Percentiles rank a stretch among this genome's conserved stretches.
phyloP scores from a whole-genome alignment of 495 filamentous ascomycete species.

The Wilcoxina mikolae region DNA sequence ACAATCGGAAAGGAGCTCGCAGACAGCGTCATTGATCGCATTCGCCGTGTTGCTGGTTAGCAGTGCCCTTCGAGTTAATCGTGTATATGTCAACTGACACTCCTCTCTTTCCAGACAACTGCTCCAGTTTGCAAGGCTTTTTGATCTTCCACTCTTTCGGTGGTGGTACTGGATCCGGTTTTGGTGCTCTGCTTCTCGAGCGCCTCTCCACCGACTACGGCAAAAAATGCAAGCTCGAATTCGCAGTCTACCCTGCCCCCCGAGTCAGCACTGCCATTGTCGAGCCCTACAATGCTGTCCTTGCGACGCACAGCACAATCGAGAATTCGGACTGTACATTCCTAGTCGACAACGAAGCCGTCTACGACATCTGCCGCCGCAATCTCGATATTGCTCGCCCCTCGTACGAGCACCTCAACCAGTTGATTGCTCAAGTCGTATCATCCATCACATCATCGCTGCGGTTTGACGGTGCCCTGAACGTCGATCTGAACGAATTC shows the following conservation, averaged over 20 bases:
- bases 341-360: conserved; percentile 99
- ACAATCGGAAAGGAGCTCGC: conserved; percentile 98
- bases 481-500: conserved; percentile 99
- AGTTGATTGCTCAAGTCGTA: conserved; percentile 96
- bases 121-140: conserved; percentile 94
- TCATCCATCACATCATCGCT: conserved; percentile 97
- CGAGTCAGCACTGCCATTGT: conserved; percentile 94
- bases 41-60: conserved; percentile 62
- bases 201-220: conserved; percentile 94
- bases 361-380: conserved; percentile 97
- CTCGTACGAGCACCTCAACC: conserved; percentile 96
- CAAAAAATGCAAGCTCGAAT: conserved; percentile 99
- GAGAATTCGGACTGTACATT: conserved; percentile 99
- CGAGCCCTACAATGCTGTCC: conserved; percentile 98
- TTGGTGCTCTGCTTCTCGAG: conserved; percentile 95
- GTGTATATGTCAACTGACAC: conserved; percentile 1
- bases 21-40: conserved; percentile 90
- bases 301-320: conserved; percentile 95
- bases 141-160: conserved; percentile 99
- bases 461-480: conserved; percentile 95
- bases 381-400: conserved; percentile 94
- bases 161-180: conserved; percentile 95
- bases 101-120: conserved; percentile 60
- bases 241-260: conserved; percentile 95
- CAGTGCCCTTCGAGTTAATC: not conserved